phyloP scores from a whole-genome alignment of 192 early-diverging fungal species.

The Martensiomyces pterosporus region DNA sequence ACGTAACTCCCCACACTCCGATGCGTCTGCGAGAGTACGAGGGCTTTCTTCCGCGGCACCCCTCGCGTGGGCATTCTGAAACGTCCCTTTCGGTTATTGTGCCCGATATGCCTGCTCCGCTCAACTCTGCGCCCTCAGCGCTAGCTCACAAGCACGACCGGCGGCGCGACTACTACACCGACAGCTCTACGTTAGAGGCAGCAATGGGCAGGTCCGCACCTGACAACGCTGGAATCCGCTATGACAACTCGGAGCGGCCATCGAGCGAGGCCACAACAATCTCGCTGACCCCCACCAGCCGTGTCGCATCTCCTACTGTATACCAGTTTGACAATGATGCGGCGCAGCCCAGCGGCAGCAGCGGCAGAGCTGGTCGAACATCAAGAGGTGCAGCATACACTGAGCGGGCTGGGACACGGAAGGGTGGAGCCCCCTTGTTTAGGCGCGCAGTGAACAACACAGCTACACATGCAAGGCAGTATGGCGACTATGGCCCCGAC shows the following conservation, averaged over 20 bases:
- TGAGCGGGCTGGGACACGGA: no score
- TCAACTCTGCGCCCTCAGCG: constrained; percentile 33
- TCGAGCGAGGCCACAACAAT: constrained; percentile 15
- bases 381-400: not conserved
- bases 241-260: constrained; percentile 24
- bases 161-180: constrained; percentile 43
- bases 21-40: constrained; percentile 21
- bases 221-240: constrained; percentile 29
- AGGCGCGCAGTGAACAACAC: constrained; percentile 11
- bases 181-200: constrained; percentile 30
- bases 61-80: constrained; percentile 26
- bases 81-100: constrained; percentile 35
- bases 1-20: not conserved
- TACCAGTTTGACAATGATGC: constrained; percentile 14
- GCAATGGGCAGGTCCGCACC: constrained; percentile 36
- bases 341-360: constrained; percentile 1
- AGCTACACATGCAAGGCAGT: not conserved
- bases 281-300: constrained; percentile 2
- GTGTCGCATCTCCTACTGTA: constrained; percentile 10
- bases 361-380: constrained; percentile 2
- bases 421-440: constrained; percentile 20
- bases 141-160: constrained; percentile 38
- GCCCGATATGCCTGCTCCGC: constrained; percentile 28
- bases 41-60: constrained; percentile 30
- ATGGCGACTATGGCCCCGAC: constrained; percentile 19